Conservation (phyloP, 768 basidiomycete genomes). For the Hypholoma fasciculare region DNA sequence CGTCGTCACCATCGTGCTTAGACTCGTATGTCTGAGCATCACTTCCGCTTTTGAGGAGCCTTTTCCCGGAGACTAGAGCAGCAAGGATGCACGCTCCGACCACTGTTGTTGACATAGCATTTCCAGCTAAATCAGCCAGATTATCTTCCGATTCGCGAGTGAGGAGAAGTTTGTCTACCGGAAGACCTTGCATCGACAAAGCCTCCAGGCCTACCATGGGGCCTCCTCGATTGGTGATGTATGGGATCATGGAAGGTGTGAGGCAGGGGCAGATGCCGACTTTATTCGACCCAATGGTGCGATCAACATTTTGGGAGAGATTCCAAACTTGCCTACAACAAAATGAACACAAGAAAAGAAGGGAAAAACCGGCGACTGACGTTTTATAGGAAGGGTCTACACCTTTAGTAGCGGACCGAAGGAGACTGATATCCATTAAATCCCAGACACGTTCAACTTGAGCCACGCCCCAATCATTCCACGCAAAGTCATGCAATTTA, state of each 20-base stretch:
- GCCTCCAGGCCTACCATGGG: slow-evolving; percentile 95
- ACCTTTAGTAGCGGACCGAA: slow-evolving; percentile 79
- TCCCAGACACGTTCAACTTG: slow-evolving; percentile 97
- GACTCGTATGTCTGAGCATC: slow-evolving; percentile 70
- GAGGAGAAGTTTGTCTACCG: slow-evolving; percentile 86
- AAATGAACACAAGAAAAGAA: slow-evolving; percentile 8
- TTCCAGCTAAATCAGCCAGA: slow-evolving; percentile 91
- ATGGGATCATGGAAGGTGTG: slow-evolving; percentile 96
- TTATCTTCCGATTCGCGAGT: slow-evolving; percentile 95
- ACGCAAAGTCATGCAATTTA: slow-evolving; percentile 85
- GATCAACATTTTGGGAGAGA: slow-evolving; percentile 94
- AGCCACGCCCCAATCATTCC: slow-evolving; percentile 91
- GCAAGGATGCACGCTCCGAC: slow-evolving; percentile 89
- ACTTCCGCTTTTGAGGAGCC: slow-evolving; percentile 65
- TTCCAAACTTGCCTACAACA: slow-evolving; percentile 84
- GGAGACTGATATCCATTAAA: slow-evolving; percentile 86
- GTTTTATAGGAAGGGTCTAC: slow-evolving; percentile 90
- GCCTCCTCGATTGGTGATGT: slow-evolving; percentile 93
- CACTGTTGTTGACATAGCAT: slow-evolving; percentile 97
- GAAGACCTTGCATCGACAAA: slow-evolving; percentile 91
- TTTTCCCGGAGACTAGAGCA: slow-evolving; percentile 68
- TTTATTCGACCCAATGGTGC: slow-evolving; percentile 78
- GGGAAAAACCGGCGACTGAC: slow-evolving; percentile 40
- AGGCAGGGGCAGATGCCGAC: slow-evolving; percentile 90
- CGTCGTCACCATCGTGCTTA: slow-evolving; percentile 43